phyloP scores from a whole-genome alignment of 1,139 yeast species.

The Hansenula sp. region DNA sequence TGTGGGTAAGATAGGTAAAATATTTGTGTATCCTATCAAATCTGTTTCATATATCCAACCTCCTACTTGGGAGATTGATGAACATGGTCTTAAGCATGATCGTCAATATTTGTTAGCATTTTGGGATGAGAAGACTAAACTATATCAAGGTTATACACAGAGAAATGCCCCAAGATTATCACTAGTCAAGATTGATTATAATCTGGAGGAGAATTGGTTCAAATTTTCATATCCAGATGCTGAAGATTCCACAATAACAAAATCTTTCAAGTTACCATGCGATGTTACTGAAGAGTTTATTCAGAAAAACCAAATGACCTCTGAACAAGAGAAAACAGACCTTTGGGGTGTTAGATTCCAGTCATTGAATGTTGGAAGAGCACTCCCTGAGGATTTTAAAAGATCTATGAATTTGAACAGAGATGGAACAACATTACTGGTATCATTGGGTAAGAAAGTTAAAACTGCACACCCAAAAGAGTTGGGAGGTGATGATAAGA shows the following conservation, averaged over 20 bases:
- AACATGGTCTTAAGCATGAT: constrained; percentile 38
- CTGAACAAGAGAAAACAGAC: constrained; percentile 8
- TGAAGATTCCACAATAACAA: constrained; percentile 5
- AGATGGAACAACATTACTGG: constrained; percentile 23
- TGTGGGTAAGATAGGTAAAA: constrained; percentile 22
- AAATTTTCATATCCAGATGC: constrained; percentile 25
- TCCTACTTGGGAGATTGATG: constrained; percentile 30
- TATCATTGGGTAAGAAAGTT: constrained; percentile 31
- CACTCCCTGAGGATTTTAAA: constrained; percentile 20
- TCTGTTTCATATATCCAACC: constrained; percentile 34
- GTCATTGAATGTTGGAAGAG: constrained; percentile 21
- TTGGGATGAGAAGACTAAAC: constrained; percentile 21
- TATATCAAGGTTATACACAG: constrained; percentile 30
- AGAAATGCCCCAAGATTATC: constrained; percentile 31
- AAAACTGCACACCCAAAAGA: constrained; percentile 22
- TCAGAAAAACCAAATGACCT: constrained; percentile 8
- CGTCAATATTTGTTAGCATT: constrained; percentile 35
- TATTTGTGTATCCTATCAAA: constrained; percentile 38
- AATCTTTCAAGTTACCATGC: constrained; percentile 27
- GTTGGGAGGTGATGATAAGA: constrained; percentile 3
- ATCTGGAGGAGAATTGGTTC: constrained; percentile 24
- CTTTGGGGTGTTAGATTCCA: constrained; percentile 26
- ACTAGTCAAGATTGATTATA: constrained; percentile 25
- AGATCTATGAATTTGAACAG: constrained; percentile 18
- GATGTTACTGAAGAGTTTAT: constrained; percentile 24